These are phyloP conservation scores for Colletotrichum tofieldiae DNA, from an alignment of 2,329 filamentous ascomycete genomes.

Conservation along the genomic window DNA sequence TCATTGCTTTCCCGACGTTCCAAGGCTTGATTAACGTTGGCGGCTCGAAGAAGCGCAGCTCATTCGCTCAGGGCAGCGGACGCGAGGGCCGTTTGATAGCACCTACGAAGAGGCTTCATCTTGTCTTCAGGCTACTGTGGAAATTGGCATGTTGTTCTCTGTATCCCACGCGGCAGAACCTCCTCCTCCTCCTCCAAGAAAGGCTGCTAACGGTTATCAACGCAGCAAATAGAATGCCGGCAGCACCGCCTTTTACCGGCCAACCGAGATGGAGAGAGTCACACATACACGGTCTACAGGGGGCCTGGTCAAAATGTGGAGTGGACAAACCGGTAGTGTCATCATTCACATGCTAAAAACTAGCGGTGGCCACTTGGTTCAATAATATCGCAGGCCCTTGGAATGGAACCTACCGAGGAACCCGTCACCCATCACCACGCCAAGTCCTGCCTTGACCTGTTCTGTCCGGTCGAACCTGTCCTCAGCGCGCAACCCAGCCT, in stretches of 20 bases:
- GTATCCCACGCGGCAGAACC: slow-evolving; percentile 11
- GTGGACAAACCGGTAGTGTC: slow-evolving; percentile 23
- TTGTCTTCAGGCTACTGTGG: slow-evolving; percentile 9
- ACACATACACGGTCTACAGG: slow-evolving; percentile 22
- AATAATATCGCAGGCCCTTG: slow-evolving; percentile 23
- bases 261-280: slow-evolving; percentile 34
- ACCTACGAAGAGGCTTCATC: neutral
- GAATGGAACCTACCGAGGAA: slow-evolving; percentile 38
- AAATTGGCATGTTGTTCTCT: slow-evolving; percentile 1
- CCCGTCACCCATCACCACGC: slow-evolving; percentile 11
- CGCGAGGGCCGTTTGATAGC: neutral
- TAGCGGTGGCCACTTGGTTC: slow-evolving; percentile 27
- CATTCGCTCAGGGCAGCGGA: neutral
- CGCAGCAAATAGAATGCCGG: slow-evolving; percentile 24
- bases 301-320: slow-evolving; percentile 7
- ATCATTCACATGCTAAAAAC: slow-evolving; percentile 41
- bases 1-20: neutral
- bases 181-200: neutral
- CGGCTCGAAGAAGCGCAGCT: slow-evolving; percentile 14
- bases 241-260: slow-evolving; percentile 30
- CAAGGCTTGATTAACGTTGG: neutral
- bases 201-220: slow-evolving; percentile 15
- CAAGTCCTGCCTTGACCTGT: slow-evolving; percentile 16
- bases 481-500: slow-evolving; percentile 8
- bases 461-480: slow-evolving; percentile 29